phyloP scores from a whole-genome alignment of 805 yeast species.

The Metschnikowia drakensbergensis region DNA sequence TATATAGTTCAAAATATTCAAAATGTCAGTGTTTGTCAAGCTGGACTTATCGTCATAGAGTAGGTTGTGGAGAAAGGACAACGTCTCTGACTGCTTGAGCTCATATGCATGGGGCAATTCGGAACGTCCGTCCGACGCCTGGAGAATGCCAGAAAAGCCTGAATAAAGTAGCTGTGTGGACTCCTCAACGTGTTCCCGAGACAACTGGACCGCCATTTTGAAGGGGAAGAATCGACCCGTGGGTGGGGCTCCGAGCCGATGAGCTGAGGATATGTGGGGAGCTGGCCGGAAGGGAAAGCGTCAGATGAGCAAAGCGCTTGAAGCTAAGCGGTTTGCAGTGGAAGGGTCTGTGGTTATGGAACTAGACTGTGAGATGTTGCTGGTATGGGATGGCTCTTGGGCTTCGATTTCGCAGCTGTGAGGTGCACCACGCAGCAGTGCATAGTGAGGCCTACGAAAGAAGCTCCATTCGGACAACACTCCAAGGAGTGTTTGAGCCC shows the following conservation, averaged over 20 bases:
- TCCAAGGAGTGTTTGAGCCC: no score
- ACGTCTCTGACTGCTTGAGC: slow-evolving; percentile 38
- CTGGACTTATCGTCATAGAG: slow-evolving; percentile 34
- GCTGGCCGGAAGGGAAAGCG: neutral
- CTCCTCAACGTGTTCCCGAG: slow-evolving; percentile 14
- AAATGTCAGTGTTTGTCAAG: slow-evolving; percentile 34
- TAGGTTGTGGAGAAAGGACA: slow-evolving; percentile 37
- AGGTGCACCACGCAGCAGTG: slow-evolving; percentile 2
- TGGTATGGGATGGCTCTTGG: neutral
- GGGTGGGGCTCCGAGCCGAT: neutral
- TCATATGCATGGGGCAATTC: slow-evolving; percentile 32
- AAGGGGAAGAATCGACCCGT: neutral
- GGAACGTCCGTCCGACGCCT: slow-evolving; percentile 1
- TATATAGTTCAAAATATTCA: slow-evolving; percentile 32
- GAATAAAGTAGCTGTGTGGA: slow-evolving; percentile 3
- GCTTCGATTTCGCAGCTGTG: slow-evolving; percentile 4
- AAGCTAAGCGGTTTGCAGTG: neutral
- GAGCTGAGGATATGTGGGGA: neutral
- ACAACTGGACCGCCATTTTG: slow-evolving; percentile 15
- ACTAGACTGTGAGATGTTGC: neutral
- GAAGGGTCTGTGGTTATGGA: neutral
- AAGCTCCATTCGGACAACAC: neutral
- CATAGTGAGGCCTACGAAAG: neutral
- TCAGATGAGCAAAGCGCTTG: neutral
- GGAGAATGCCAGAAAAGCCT: slow-evolving; percentile 6